Evolutionary conservation across 2,329 filamentous ascomycete genomes (phyloP), one percentile per base, ranked within the genome.

Genomic region (Nannizzia gypsea): DNA sequence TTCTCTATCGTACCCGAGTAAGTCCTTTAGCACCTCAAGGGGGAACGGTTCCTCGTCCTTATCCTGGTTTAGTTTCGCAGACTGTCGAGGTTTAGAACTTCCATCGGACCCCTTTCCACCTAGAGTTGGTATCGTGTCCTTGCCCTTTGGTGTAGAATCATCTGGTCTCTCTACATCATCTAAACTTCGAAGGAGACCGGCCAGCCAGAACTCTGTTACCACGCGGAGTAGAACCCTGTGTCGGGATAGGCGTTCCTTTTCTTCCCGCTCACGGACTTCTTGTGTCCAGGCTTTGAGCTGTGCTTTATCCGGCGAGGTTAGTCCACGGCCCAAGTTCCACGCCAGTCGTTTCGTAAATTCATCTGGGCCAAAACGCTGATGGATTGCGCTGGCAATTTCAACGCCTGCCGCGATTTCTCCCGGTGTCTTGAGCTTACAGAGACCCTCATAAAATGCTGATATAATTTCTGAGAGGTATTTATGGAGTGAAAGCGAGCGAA

Each of bases 381-480:
- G 92, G 60, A 97, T 80, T n/a, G 91, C 90, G 75, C 90, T 95
- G 66, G 95, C 86, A 59, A 96, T 88, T 74, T 97, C 92, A 36
- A 96, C 88, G 6, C 89, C 91, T 28, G 91, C 88, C 60, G 92
- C 88, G 63, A 96, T 88, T 72, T 97, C 92, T n/a, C 86, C 89
- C 1, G 90, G 88, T 0, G 87, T 86, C 76, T 96, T 96, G 68
- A 97, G 83, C 72, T 87, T 91, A 76, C 88, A 95, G 5, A 97
- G 81, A 6, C 92, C 92, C 74, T 97, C 92, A 72, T 92, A 96
- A 77, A 90, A 95, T 63, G 92, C 92, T 22, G 91, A 91, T 67
- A 96, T 90, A 66, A 97, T 95, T 76, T 97, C 92, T 66, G 92
- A 96, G 15, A 97, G 84, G 74, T 97, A 97, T 72, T 96, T 96